Evolutionary conservation across 2,329 filamentous ascomycete genomes (phyloP).

Genomic region (Diplodia corticola): DNA sequence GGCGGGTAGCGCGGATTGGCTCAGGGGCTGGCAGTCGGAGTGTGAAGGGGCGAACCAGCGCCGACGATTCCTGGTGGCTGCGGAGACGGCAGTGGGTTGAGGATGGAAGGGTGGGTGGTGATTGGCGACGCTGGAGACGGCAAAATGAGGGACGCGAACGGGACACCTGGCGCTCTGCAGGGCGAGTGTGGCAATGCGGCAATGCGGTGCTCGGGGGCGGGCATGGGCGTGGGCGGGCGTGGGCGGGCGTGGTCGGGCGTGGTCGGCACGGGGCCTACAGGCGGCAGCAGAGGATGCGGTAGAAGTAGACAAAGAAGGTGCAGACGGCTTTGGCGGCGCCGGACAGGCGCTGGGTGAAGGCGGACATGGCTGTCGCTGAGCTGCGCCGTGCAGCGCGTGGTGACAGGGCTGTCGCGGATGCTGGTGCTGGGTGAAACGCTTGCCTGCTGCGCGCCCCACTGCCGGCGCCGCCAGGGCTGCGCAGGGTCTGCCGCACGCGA

Average conservation of each 20-base stretch:
- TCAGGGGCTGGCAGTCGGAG: background rate
- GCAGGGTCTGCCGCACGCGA: slow-evolving; percentile 4
- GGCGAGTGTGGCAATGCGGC: slow-evolving; percentile 1
- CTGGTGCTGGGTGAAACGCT: background rate
- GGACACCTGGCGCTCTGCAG: slow-evolving; percentile 15
- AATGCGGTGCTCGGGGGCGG: slow-evolving; percentile 11
- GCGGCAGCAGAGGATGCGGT: slow-evolving; percentile 23
- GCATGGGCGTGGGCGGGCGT: background rate
- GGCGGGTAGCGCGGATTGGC: background rate
- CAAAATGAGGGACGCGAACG: slow-evolving; percentile 8
- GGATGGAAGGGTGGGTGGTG: slow-evolving; percentile 7
- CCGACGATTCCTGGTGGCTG: background rate
- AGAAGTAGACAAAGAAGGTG: slow-evolving; percentile 21
- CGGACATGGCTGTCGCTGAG: background rate
- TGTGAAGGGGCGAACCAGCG: slow-evolving; percentile 10
- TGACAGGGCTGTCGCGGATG: background rate
- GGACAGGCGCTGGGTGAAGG: background rate
- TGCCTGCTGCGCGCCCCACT: too few relatives aligned
- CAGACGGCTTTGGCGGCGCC: background rate
- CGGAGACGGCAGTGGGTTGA: slow-evolving; percentile 9
- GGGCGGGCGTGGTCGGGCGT: too few relatives aligned
- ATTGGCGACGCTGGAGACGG: slow-evolving; percentile 10
- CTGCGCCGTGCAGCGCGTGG: background rate
- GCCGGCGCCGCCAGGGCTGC: too few relatives aligned
- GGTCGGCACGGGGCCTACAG: background rate